A percentile compares a stretch with the other conserved stretches of the same genome.
Evolutionary conservation across 2,329 filamentous ascomycete species (phyloP).

Genomic region (Talaromyces sp.): DNA sequence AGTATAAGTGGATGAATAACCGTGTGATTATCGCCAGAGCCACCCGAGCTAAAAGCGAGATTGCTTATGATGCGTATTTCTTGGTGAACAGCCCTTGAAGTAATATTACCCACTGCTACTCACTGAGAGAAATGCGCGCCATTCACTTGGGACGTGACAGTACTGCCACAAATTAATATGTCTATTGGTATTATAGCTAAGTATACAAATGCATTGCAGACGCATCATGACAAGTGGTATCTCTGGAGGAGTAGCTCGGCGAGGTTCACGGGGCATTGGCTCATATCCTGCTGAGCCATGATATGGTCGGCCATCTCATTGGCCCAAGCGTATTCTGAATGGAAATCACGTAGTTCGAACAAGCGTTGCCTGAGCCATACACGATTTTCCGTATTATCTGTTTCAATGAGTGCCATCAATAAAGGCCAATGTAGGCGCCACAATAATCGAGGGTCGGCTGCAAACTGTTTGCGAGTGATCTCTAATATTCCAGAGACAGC

Average conservation of each 20-base stretch:
- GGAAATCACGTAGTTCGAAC: slow-evolving; percentile 28
- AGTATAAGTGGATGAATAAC: slow-evolving; percentile 32
- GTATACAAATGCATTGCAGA: slow-evolving; percentile 14
- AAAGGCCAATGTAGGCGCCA: slow-evolving; percentile 39
- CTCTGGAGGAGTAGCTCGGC: slow-evolving; percentile 30
- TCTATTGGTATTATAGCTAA: slow-evolving; percentile 16
- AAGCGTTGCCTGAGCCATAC: slow-evolving; percentile 37
- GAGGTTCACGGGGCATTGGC: slow-evolving; percentile 27
- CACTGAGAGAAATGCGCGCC: not conserved
- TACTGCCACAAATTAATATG: slow-evolving; percentile 13
- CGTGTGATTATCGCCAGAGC: slow-evolving; percentile 30
- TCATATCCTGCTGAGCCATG: slow-evolving; percentile 30
- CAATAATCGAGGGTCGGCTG: slow-evolving; percentile 33
- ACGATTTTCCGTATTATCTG: slow-evolving; percentile 30
- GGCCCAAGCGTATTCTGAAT: slow-evolving; percentile 36
- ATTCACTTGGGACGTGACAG: not conserved
- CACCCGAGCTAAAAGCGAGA: slow-evolving; percentile 27
- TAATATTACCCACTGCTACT: too few relatives aligned
- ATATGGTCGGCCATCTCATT: slow-evolving; percentile 33
- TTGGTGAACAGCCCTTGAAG: slow-evolving; percentile 30
- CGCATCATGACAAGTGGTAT: slow-evolving; percentile 16
- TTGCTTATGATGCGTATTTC: slow-evolving; percentile 33
- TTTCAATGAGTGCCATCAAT: slow-evolving; percentile 38
- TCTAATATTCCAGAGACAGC: slow-evolving; percentile 34
- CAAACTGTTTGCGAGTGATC: slow-evolving; percentile 36